Evolutionary conservation across 768 basidiomycete species (phyloP).

Genomic region (Lentinus brumalis): DNA sequence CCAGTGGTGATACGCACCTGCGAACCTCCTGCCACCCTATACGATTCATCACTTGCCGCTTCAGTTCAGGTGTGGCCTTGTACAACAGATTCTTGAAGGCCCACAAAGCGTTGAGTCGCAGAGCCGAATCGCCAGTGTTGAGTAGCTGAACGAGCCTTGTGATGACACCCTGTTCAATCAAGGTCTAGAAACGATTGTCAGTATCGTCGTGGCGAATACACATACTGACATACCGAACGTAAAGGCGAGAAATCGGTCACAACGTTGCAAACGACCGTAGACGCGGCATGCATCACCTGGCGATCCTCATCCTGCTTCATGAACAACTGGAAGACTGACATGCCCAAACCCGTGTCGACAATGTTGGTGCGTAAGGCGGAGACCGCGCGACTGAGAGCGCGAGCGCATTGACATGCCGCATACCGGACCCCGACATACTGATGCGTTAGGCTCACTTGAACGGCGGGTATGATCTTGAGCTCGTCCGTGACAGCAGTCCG

Average conservation of each 20-base stretch:
- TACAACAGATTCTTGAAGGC: conserved; percentile 81
- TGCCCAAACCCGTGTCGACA: conserved; percentile 78
- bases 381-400: conserved; percentile 79
- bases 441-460: conserved; percentile 59
- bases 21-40: conserved; percentile 67
- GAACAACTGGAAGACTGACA: conserved; percentile 66
- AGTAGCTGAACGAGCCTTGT: conserved; percentile 63
- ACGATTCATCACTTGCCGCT: conserved; percentile 64
- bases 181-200: conserved; percentile 41
- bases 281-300: conserved; percentile 69
- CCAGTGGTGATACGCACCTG: conserved; percentile 42
- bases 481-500: conserved; percentile 68
- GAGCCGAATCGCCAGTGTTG: conserved; percentile 50
- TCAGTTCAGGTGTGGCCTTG: conserved; percentile 61
- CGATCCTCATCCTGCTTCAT: conserved; percentile 60
- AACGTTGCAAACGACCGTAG: conserved; percentile 81
- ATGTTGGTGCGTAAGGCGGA: conserved; percentile 82
- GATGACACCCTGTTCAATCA: conserved; percentile 70
- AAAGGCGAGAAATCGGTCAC: conserved; percentile 86
- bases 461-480: conserved; percentile 52
- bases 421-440: conserved; percentile 76
- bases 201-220: too few species aligned
- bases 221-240: conserved; percentile 50
- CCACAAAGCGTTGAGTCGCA: conserved; percentile 80
- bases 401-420: conserved; percentile 83